Evolutionary conservation across 768 basidiomycete genomes (phyloP), one percentile per base, ranked within the genome.

Genomic region (Rubroboletus pulcherrimus): DNA sequence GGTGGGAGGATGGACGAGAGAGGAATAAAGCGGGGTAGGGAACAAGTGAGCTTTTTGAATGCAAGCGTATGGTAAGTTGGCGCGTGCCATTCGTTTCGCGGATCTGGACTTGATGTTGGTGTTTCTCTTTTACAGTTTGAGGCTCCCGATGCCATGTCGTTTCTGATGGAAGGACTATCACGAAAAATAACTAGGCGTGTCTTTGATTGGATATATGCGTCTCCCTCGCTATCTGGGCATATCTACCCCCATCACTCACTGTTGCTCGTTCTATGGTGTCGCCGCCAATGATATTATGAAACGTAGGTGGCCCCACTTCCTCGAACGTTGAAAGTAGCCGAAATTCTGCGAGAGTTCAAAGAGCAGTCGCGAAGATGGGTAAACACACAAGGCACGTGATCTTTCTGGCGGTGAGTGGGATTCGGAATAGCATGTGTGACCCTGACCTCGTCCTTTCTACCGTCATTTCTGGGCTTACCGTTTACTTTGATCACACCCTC

Each of bases 401-500:
- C 33, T 11, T 24, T 58, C 19, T 35, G 38, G 4, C n/a, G 43
- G 26, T 53, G 12, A 30, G 44, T 42, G 21, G 26, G 17, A 19
- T 45, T 43, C 31, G 41, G 26, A 10, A 37, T 59, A 89, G 87
- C 53, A 71, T 89, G 35, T 85, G 86, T 44, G 85, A 91, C 53
- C 86, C 90, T 0, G 74, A 77, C 8, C 75, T 85, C 3, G 74
- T 96, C 10, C 75, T 90, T 8, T 84, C 87, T 17, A 95, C 93
- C 5, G 85, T 97, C 53, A 76, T 92, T 41, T 83, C 89, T 2
- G 96, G 96, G 1, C 78, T 98, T 11, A 82, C 85, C 48, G 80
- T 89, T 43, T 98, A 99, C 75, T 99, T 99, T 67, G 93, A 99
- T 71, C 89, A 91, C 33, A 87, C 93, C 0, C 80, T 92, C 2